A percentile compares a stretch with the other conserved stretches of the same genome.
Conservation (phyloP, 208 protist genomes). For the Phytomonas francai region DNA sequence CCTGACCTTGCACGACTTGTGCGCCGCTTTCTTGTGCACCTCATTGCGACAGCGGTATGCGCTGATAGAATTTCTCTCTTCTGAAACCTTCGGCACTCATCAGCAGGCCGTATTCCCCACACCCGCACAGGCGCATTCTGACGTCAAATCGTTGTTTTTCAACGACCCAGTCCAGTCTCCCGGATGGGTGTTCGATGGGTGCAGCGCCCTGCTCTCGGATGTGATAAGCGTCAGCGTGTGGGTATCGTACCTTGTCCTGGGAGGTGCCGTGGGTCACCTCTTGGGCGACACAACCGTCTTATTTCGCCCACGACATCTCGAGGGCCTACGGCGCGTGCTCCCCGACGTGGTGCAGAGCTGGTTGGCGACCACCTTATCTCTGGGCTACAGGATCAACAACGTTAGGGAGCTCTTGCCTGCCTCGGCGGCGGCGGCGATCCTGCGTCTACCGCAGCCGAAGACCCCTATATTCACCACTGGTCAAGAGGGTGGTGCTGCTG, state of each 20-base stretch:
- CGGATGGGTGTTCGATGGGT: constrained; percentile 56
- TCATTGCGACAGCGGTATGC: not conserved
- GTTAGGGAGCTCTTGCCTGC: constrained; percentile 16
- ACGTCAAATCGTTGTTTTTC: constrained; percentile 18
- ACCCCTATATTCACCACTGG: not conserved
- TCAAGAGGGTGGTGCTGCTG: not conserved
- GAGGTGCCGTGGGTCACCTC: constrained; percentile 52
- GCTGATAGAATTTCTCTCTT: constrained; percentile 1
- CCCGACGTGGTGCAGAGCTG: constrained; percentile 62
- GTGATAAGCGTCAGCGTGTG: constrained; percentile 52
- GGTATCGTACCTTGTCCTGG: constrained; percentile 60
- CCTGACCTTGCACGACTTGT: constrained; percentile 4
- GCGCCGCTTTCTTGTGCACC: constrained; percentile 4
- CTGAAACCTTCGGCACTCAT: not conserved
- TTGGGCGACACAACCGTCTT: constrained; percentile 23
- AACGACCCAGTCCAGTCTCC: constrained; percentile 28
- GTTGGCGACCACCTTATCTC: constrained; percentile 44
- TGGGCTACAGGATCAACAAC: constrained; percentile 27
- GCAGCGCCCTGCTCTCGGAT: constrained; percentile 59
- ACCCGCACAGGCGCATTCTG: not conserved
- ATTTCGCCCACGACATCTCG: constrained; percentile 68
- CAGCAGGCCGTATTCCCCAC: not conserved
- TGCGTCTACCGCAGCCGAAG: not conserved
- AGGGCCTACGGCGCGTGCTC: constrained; percentile 39
- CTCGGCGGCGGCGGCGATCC: not conserved